phyloP scores from a whole-genome alignment of 2,329 filamentous ascomycete species.

The Metarhizium humberi region DNA sequence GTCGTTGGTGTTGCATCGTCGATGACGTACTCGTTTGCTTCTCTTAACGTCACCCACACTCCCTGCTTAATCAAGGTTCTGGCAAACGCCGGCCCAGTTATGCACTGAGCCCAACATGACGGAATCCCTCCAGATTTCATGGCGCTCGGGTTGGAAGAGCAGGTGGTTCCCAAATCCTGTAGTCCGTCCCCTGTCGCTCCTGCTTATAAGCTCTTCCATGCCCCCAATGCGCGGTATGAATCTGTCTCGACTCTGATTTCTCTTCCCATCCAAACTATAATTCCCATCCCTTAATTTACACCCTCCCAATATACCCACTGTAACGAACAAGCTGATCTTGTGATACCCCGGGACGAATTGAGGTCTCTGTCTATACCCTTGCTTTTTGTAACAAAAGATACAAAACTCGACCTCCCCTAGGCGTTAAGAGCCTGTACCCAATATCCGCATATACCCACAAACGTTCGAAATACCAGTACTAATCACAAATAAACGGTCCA shows the following conservation, averaged over 20 bases:
- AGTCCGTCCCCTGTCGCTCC: neutral
- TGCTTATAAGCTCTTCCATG: constrained; percentile 3
- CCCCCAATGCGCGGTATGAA: neutral
- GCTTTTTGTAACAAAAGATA: neutral
- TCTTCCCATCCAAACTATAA: constrained; percentile 5
- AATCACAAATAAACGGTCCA: constrained; percentile 5
- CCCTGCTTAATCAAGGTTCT: constrained; percentile 13
- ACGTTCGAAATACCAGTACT: neutral
- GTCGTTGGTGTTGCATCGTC: constrained; percentile 5
- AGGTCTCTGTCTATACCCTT: neutral
- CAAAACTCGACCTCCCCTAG: neutral
- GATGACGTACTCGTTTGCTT: constrained; percentile 25
- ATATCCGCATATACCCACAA: neutral
- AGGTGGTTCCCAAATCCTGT: neutral
- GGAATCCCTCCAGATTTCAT: neutral
- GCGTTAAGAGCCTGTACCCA: neutral
- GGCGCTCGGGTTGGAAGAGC: neutral
- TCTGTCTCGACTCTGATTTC: constrained; percentile 2
- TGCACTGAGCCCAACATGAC: neutral
- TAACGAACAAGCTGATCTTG: constrained; percentile 13
- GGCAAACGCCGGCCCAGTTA: constrained; percentile 2
- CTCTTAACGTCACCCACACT: constrained; percentile 23
- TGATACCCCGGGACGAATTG: constrained; percentile 18
- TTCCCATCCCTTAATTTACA: constrained; percentile 8
- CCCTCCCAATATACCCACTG: constrained; percentile 9